phyloP scores from a whole-genome alignment of 305 asterid species.

The Andrographis paniculata region DNA sequence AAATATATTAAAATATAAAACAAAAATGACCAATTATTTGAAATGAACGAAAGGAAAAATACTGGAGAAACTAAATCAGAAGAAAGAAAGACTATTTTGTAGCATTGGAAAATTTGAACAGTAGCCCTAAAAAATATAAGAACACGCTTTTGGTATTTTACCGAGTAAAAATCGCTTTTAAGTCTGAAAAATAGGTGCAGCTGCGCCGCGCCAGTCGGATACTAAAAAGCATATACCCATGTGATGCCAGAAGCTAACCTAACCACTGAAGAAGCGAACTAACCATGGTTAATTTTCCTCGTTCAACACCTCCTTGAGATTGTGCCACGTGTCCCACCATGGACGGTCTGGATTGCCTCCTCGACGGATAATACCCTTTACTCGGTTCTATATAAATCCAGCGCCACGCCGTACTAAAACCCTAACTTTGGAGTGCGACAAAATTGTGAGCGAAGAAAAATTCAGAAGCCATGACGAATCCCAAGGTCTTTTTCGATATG shows the following conservation, averaged over 20 bases:
- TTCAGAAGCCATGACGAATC: slow-evolving; percentile 8
- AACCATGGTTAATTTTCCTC: slow-evolving; percentile 17
- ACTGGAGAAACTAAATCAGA: too few relatives aligned
- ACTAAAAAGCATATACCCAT: slow-evolving; percentile 21
- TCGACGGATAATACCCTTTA: slow-evolving; percentile 17
- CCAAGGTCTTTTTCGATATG: slow-evolving; percentile 21
- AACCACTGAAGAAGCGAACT: slow-evolving; percentile 23
- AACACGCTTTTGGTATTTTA: neutral
- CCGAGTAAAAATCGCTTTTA: neutral
- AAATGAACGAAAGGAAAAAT: too few relatives aligned
- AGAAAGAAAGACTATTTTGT: too few relatives aligned
- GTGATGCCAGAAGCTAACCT: slow-evolving; percentile 21
- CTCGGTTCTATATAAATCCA: neutral
- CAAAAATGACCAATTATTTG: too few relatives aligned
- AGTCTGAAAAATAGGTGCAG: neutral
- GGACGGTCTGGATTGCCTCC: slow-evolving; percentile 21
- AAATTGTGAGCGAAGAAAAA: neutral
- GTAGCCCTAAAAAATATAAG: too few relatives aligned
- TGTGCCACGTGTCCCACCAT: slow-evolving; percentile 21
- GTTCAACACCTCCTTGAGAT: slow-evolving; percentile 15
- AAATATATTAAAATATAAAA: too few relatives aligned
- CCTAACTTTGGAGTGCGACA: slow-evolving; percentile 10
- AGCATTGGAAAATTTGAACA: too few relatives aligned
- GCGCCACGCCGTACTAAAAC: slow-evolving; percentile 4
- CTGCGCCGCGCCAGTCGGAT: slow-evolving; percentile 13